Evolutionary conservation across 306 rosid species (phyloP), one percentile per base, ranked within the genome.

Genomic region (Glycine soja): DNA sequence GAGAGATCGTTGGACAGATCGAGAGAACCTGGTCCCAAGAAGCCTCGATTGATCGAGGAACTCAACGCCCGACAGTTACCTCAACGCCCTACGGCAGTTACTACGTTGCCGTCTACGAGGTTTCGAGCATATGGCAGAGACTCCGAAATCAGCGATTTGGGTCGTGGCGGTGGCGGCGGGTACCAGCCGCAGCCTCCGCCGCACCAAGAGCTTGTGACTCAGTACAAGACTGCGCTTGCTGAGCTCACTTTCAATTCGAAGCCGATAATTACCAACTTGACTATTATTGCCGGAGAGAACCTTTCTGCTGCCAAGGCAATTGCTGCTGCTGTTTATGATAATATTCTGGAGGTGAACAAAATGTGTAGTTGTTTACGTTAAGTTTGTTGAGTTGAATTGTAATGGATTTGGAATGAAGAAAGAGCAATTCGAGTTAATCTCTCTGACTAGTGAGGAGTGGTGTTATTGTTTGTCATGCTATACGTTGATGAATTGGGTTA

Each of bases 181-280:
- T 93, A 93, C 82, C 92, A 88, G 15, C 99, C 95, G 5, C 98
- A 94, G 82, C 93, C 89, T 40, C 94, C 58, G 85, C 94, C 74
- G 79, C 93, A 95, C 51, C 98, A 90, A 62, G 99, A 93, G 84
- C 99, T 96, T 5, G 93, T 93, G 72, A 65, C 84, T 80, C 98
- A 90, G 92, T 96, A 96, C 80, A 90, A 78, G 87, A 88, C 94
- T 9, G 99, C 99, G 40, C 86, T 96, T 3, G 97, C 93, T 51
- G 99, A 96, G 85, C 94, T 96, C 36, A 96, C 99, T n/a, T 93
- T 93, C 83, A 96, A 96, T 84, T 93, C 98, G 15, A 96, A 96
- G 61, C 99, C 98, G 0, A 96, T 96, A 43, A 96, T 96, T 75
- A 96, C 99, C 3, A 96, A 93, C 67, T 82, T 96, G 95, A 96